Conservation (phyloP, 1,284 basidiomycete genomes). For the Pholiota adiposa region DNA sequence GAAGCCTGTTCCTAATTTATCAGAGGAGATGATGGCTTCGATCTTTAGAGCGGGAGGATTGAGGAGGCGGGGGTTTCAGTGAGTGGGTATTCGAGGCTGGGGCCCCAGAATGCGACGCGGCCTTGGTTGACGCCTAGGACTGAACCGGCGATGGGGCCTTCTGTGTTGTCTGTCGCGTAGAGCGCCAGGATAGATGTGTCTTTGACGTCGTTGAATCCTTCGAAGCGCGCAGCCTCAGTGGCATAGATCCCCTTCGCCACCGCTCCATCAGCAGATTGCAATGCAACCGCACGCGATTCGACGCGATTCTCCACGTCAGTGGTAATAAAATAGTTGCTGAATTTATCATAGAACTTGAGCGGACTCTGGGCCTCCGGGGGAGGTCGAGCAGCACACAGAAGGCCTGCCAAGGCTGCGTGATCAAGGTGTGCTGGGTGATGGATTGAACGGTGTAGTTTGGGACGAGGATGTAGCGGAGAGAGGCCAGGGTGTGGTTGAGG, state of each 20-base stretch:
- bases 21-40: slow-evolving; percentile 12
- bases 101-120: slow-evolving; percentile 61
- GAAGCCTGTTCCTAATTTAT: slow-evolving; percentile 27
- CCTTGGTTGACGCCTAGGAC: slow-evolving; percentile 52
- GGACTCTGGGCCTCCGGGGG: slow-evolving; percentile 49
- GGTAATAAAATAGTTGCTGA: slow-evolving; percentile 56
- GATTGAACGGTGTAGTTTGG: slow-evolving; percentile 82
- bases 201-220: slow-evolving; percentile 29
- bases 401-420: slow-evolving; percentile 74
- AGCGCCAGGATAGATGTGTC: slow-evolving; percentile 39
- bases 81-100: slow-evolving; percentile 61
- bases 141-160: slow-evolving; percentile 43
- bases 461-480: slow-evolving; percentile 62
- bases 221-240: slow-evolving; percentile 27
- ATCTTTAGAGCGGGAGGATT: slow-evolving; percentile 4
- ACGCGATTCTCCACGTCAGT: slow-evolving; percentile 46
- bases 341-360: slow-evolving; percentile 61
- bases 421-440: slow-evolving; percentile 60
- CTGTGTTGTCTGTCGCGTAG: slow-evolving; percentile 28
- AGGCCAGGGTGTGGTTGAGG: slow-evolving; percentile 55
- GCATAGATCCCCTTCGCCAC: slow-evolving; percentile 33
- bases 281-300: slow-evolving; percentile 34
- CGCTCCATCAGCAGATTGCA: slow-evolving; percentile 34
- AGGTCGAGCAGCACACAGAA: slow-evolving; percentile 81
- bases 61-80: slow-evolving; percentile 19